Evolutionary conservation across 176 grass and related monocot species (phyloP).

Genomic region (Juncus effusus): DNA sequence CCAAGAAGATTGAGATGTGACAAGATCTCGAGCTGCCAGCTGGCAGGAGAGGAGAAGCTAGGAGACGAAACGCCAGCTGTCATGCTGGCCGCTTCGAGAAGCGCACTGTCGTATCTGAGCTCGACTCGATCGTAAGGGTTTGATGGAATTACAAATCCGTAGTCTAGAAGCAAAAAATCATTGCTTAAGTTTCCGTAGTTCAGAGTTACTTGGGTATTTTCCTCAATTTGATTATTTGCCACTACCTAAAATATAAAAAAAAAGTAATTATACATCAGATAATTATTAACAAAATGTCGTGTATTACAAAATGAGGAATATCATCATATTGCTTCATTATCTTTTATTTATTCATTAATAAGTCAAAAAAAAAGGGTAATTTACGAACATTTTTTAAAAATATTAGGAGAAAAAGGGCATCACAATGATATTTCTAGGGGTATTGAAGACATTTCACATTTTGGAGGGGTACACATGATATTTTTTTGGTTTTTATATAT

Average conservation of each 20-base stretch:
- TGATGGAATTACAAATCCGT: slow-evolving; percentile 84
- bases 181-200: slow-evolving; percentile 92
- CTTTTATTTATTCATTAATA: too few relatives aligned
- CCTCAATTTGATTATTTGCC: slow-evolving; percentile 57
- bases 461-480: too few relatives aligned
- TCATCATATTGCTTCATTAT: too few relatives aligned
- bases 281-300: too few relatives aligned
- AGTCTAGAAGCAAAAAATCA: slow-evolving; percentile 89
- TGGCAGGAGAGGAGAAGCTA: slow-evolving; percentile 66
- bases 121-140: slow-evolving; percentile 80
- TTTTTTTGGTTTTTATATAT: too few relatives aligned
- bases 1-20: slow-evolving; percentile 66
- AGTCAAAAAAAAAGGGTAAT: too few relatives aligned
- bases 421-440: too few relatives aligned
- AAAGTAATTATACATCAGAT: not conserved
- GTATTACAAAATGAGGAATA: too few relatives aligned
- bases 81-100: slow-evolving; percentile 89
- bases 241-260: slow-evolving; percentile 48
- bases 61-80: slow-evolving; percentile 73
- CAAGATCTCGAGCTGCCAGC: slow-evolving; percentile 75
- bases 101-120: slow-evolving; percentile 76
- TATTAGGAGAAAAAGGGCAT: too few relatives aligned
- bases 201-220: slow-evolving; percentile 55
- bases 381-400: too few relatives aligned
- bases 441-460: too few relatives aligned